These are phyloP conservation scores for Boletus vermiculosoides DNA, from an alignment of 768 basidiomycete genomes.

Conservation along the genomic window DNA sequence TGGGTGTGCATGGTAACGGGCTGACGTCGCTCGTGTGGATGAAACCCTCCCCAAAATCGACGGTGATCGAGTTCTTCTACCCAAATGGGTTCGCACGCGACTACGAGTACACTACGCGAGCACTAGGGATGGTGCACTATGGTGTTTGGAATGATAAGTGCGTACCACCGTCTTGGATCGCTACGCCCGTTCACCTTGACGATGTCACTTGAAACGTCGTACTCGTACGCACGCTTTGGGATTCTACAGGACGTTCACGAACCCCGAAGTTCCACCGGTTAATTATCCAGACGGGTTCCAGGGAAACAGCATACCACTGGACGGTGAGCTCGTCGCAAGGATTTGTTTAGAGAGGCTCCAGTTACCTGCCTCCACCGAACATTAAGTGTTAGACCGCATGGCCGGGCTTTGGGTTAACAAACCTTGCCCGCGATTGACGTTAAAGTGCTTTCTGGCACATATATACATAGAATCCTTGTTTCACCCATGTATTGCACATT, in stretches of 20 bases:
- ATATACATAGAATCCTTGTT: not conserved
- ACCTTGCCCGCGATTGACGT: not conserved
- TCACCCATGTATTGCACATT: not conserved
- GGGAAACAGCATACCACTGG: not conserved
- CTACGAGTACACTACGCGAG: constrained; percentile 79
- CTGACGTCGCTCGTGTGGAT: constrained; percentile 90
- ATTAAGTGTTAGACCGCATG: too few species aligned
- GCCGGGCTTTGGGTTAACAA: not conserved
- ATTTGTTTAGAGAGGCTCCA: too few species aligned
- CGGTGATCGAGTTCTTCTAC: constrained; percentile 92
- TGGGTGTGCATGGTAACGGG: constrained; percentile 94
- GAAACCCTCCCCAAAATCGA: constrained; percentile 76
- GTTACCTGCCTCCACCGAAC: too few species aligned
- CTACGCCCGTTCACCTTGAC: not conserved
- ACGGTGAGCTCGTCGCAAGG: constrained; percentile 9
- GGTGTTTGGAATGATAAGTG: constrained; percentile 81
- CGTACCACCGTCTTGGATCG: constrained; percentile 14
- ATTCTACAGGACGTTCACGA: constrained; percentile 62
- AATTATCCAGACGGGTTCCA: constrained; percentile 85
- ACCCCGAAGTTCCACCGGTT: constrained; percentile 65
- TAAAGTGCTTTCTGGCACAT: too few species aligned
- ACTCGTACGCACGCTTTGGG: not conserved
- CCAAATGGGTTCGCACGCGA: constrained; percentile 83
- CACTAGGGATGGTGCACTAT: constrained; percentile 79
- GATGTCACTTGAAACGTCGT: not conserved